Conservation (phyloP, 1,284 basidiomycete genomes). For the Anthracocystis walkeri region DNA sequence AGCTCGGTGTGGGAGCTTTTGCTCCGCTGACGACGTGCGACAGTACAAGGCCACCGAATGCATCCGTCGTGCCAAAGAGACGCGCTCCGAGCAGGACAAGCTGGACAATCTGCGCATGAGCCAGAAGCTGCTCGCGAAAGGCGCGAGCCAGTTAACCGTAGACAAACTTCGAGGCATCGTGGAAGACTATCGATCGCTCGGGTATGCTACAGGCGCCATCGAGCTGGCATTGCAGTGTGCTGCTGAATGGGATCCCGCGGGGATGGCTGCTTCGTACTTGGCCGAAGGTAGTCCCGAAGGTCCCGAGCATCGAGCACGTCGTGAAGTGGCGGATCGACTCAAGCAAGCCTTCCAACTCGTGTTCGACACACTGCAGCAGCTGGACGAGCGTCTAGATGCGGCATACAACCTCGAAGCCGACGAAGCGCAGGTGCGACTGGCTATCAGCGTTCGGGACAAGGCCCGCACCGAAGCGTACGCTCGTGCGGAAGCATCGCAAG, state of each 20-base stretch:
- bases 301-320: conserved; percentile 75
- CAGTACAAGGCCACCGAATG: conserved; percentile 98
- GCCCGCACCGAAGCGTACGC: conserved; percentile 55
- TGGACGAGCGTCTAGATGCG: conserved; percentile 75
- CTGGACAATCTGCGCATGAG: conserved; percentile 37
- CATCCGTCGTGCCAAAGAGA: conserved; percentile 87
- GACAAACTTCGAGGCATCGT: conserved; percentile 86
- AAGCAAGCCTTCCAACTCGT: conserved; percentile 77
- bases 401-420: conserved; percentile 47
- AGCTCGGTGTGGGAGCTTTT: conserved; percentile 94
- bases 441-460: conserved; percentile 60
- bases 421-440: conserved; percentile 59
- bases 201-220: conserved; percentile 86
- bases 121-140: conserved; percentile 81
- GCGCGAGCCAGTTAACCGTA: conserved; percentile 84
- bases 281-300: conserved; percentile 76
- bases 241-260: conserved; percentile 80
- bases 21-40: conserved; percentile 96
- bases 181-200: conserved; percentile 84
- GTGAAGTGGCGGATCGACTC: conserved; percentile 73
- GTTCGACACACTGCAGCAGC: conserved; percentile 79
- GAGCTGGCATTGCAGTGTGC: conserved; percentile 89
- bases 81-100: conserved; percentile 74
- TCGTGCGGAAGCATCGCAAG: conserved; percentile 80
- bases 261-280: conserved; percentile 69